Evolutionary conservation across 352 stramenopile species (phyloP), one percentile per base, ranked within the genome.

Genomic region (Pythium volutum): DNA sequence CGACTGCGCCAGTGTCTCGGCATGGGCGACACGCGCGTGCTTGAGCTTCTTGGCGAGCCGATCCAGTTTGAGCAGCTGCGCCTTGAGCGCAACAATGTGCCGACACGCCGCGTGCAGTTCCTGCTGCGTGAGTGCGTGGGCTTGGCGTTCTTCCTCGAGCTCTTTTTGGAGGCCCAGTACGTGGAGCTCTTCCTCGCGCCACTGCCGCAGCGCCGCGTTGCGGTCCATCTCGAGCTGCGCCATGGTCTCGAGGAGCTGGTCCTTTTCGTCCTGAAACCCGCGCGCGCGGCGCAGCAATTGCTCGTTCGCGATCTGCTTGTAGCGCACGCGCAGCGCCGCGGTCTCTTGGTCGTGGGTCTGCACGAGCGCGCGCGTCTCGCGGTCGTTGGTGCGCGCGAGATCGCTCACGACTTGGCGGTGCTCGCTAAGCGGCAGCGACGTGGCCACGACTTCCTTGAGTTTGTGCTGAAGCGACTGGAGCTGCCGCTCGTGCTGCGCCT

Each of bases 381-480:
- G 63, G 8, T 64, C 59, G 27, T 74, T 56, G 26, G 60, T 53
- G 12, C 69, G 55, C 11, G 55, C 36, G 26, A 68, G 60, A 4
- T 62, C 54, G 3, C 53, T 41, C 48, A 89, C 7, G 22, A 76
- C 64, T 43, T 77, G 70, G 48, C 86, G 66, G 58, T 89, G 80
- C 27, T 89, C 77, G 8, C 23, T 26, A 4, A 88, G 66, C n/a
- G 77, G 79, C 9, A 89, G 67, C 43, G 69, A 77, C 14, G 77
- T 69, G 42, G 59, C 50, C 42, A 88, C 39, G 51, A 82, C 72
- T 14, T 85, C 63, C 56, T 75, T 68, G 8, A 88, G 69, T 42
- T 75, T 68, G 11, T 59, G 51, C 26, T 83, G 77, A 36, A 79
- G 23, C 12, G 33, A 50, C 26, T 79, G 68, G 12, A 79, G 46